Conservation (phyloP, 2,329 filamentous ascomycete species). For the Venturia oleaginea region DNA sequence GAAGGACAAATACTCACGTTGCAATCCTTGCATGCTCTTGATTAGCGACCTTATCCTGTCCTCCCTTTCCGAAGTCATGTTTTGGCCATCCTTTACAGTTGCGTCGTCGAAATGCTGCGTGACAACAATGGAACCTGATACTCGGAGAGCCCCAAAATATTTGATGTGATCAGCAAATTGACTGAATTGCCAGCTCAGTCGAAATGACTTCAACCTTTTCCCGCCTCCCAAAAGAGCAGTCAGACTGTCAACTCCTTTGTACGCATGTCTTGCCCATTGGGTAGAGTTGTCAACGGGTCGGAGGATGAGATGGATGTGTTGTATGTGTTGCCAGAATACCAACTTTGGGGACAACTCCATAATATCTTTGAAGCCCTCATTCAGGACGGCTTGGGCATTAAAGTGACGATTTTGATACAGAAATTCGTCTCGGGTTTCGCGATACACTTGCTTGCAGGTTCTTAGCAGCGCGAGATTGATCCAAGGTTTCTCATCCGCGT, state of each 20-base stretch:
- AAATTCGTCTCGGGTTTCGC: conserved; percentile 8
- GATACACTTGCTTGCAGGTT: conserved; percentile 10
- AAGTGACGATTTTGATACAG: conserved; percentile 6
- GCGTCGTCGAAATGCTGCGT: conserved; percentile 6
- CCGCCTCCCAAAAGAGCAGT: conserved; percentile 8
- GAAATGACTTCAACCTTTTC: conserved; percentile 5
- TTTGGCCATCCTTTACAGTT: neutral
- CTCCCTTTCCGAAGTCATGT: neutral
- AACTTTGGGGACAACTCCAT: neutral
- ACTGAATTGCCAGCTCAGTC: neutral
- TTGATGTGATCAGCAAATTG: neutral
- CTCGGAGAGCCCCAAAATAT: neutral
- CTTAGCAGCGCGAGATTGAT: neutral
- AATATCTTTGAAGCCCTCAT: neutral
- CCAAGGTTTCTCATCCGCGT: neutral
- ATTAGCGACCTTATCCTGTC: neutral
- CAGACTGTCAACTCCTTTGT: neutral
- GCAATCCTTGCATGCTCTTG: neutral
- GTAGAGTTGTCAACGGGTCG: neutral
- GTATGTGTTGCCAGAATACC: conserved; percentile 10
- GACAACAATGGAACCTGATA: neutral
- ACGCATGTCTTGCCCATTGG: neutral
- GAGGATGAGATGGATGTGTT: conserved; percentile 7
- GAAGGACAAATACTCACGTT: neutral
- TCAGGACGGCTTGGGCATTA: neutral